Evolutionary conservation across 73 alveolate genomes (phyloP).

Genomic region (Paramecium pentaurelia): DNA sequence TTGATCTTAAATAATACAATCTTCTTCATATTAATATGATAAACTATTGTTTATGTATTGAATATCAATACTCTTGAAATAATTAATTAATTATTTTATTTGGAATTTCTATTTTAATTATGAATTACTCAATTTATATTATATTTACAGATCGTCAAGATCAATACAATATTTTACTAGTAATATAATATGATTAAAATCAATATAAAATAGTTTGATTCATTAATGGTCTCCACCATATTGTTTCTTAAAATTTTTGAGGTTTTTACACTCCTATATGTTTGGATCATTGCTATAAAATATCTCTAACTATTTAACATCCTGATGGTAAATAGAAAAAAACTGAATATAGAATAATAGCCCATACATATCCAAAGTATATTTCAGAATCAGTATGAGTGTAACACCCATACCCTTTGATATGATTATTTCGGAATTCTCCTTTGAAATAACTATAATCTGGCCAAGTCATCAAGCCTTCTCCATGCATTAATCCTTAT

Average conservation of each 20-base stretch:
- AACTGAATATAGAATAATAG: not conserved
- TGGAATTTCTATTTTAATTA: not conserved
- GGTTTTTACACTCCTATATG: not conserved
- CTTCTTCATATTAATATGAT: not conserved
- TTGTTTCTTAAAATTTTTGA: not conserved
- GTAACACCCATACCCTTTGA: slow-evolving; percentile 43
- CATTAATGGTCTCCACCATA: not conserved
- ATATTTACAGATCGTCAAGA: not conserved
- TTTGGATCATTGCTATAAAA: not conserved
- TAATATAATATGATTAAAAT: not conserved
- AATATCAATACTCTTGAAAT: not conserved
- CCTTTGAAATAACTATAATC: slow-evolving; percentile 10
- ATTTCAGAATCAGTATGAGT: not conserved
- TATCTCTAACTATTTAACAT: not conserved
- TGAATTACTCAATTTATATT: not conserved
- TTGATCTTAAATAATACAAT: no score
- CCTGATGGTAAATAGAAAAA: not conserved
- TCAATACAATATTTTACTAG: not conserved
- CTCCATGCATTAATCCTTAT: slow-evolving; percentile 13
- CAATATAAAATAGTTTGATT: not conserved
- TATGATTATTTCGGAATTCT: not conserved
- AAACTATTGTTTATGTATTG: not conserved
- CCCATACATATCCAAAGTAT: not conserved
- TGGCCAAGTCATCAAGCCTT: slow-evolving; percentile 34
- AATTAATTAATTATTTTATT: not conserved